Percentiles rank a stretch among this genome's conserved stretches.
Evolutionary conservation across 164 flowering plant species (phyloP).

Genomic region (Liquidambar formosana): DNA sequence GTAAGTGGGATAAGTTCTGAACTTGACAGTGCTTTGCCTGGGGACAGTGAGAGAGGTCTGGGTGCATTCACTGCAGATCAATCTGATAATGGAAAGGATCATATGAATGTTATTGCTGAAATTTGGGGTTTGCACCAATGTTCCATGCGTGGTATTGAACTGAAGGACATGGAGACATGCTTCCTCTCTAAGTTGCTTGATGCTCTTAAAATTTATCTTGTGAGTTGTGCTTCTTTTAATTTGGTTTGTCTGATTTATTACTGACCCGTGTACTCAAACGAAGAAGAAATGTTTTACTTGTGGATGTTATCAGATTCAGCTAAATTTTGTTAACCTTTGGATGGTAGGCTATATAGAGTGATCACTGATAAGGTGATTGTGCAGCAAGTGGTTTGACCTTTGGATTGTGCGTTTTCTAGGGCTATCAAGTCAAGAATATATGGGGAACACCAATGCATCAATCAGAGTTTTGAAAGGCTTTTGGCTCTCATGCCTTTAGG

Average conservation of each 20-base stretch:
- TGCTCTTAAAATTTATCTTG: constrained; percentile 65
- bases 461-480: neutral
- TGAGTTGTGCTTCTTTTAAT: constrained; percentile 35
- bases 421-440: neutral
- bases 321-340: neutral
- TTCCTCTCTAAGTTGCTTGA: constrained; percentile 78
- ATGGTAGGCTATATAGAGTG: neutral
- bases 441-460: neutral
- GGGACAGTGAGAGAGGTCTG: constrained; percentile 25
- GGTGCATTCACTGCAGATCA: constrained; percentile 26
- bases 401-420: neutral
- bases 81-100: constrained; percentile 33
- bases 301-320: constrained; percentile 4
- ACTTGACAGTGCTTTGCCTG: constrained; percentile 19
- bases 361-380: neutral
- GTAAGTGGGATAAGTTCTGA: constrained; percentile 52
- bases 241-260: constrained; percentile 5
- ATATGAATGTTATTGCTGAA: constrained; percentile 28
- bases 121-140: constrained; percentile 54
- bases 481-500: neutral
- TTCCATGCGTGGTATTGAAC: constrained; percentile 16
- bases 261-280: neutral
- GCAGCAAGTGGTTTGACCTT: neutral
- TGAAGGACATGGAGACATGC: constrained; percentile 47
- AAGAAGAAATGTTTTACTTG: neutral